Base-by-base conservation (phyloP, 208 protist species). In the Leishmania braziliensis region DNA sequence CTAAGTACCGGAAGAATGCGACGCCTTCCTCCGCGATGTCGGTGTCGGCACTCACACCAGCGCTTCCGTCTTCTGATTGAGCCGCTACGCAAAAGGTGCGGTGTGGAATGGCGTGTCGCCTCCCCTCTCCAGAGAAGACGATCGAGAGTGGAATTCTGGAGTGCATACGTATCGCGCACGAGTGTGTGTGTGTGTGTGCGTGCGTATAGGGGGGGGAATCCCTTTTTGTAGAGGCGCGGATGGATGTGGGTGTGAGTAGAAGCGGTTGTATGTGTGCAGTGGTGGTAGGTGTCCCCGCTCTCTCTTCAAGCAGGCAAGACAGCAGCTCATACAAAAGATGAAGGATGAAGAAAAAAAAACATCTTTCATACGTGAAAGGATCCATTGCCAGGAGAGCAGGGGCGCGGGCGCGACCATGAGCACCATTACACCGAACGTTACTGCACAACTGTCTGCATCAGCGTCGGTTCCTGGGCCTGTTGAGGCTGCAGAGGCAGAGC, bases 1-100 rank as follows among this genome's bases (percentile, higher is more conserved):
- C 79, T 5, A 97, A 86, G 72, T 97, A 96, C 16, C 71, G 71
- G 23, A 95, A 87, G 80, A 97, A 96, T 23, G 84, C 79, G 39
- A 82, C 1, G 56, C 73, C 63, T 56, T 86, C 82, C 56, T 62
- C 82, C 53, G n/a, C 74, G n/a, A 56, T 3, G 53, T 0, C 56
- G 23, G 39, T 48, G 76, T 78, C 56, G 29, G 50, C 66, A 33
- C 43, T 46, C n/a, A 39, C 36, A 65, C 63, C 43, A 50, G 43
- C 12, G 69, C 16, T 12, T 69, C 53, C 77, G 26, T 23, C 82
- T 5, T 4, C 72, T 16, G 29, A 4, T 5, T 20, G 8, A 46
- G 46, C 58, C 18, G 77, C 77, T 12, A 89, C 82, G 16, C 63
- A 58, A 56, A 88, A 92, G 39, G 93, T 95, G 75, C 85, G 77